Evolutionary conservation across 2,329 filamentous ascomycete species (phyloP).

Genomic region (Xylariaceae sp.): DNA sequence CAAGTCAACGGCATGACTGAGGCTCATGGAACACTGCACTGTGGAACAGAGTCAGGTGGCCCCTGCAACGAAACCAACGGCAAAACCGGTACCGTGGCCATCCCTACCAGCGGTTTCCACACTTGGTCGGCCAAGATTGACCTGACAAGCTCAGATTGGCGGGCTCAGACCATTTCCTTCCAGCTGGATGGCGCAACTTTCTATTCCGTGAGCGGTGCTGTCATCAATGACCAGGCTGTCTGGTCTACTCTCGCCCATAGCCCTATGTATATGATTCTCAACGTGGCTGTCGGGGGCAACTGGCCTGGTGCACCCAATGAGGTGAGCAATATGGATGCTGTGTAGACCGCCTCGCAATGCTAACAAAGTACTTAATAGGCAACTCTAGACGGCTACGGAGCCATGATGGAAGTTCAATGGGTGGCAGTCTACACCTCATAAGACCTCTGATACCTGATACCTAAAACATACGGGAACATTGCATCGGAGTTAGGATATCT

Average conservation of each 20-base stretch:
- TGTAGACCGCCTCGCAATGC: not conserved
- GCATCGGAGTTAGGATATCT: slow-evolving; percentile 11
- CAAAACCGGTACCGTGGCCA: slow-evolving; percentile 30
- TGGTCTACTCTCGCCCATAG: slow-evolving; percentile 49
- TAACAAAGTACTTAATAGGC: slow-evolving; percentile 15
- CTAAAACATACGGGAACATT: not conserved
- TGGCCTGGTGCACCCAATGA: slow-evolving; percentile 35
- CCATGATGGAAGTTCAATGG: slow-evolving; percentile 33
- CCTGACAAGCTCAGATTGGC: slow-evolving; percentile 42
- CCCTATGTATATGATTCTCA: slow-evolving; percentile 48
- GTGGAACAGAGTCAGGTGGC: slow-evolving; percentile 41
- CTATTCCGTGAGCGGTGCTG: slow-evolving; percentile 40
- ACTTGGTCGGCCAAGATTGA: slow-evolving; percentile 49
- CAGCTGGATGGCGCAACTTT: slow-evolving; percentile 43
- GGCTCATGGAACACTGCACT: slow-evolving; percentile 51
- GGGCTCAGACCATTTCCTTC: slow-evolving; percentile 49
- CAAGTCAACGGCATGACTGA: slow-evolving; percentile 46
- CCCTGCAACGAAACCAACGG: slow-evolving; percentile 50
- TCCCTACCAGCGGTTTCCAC: slow-evolving; percentile 43
- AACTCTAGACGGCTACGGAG: slow-evolving; percentile 28
- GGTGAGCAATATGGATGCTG: slow-evolving; percentile 15
- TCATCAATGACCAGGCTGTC: slow-evolving; percentile 41
- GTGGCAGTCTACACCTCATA: slow-evolving; percentile 31
- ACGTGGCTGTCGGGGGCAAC: slow-evolving; percentile 52
- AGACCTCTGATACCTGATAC: not conserved